Percentiles rank a stretch among this genome's conserved stretches.
phyloP scores from a whole-genome alignment of 2,329 filamentous ascomycete genomes.

The Colletotrichum shisoi region DNA sequence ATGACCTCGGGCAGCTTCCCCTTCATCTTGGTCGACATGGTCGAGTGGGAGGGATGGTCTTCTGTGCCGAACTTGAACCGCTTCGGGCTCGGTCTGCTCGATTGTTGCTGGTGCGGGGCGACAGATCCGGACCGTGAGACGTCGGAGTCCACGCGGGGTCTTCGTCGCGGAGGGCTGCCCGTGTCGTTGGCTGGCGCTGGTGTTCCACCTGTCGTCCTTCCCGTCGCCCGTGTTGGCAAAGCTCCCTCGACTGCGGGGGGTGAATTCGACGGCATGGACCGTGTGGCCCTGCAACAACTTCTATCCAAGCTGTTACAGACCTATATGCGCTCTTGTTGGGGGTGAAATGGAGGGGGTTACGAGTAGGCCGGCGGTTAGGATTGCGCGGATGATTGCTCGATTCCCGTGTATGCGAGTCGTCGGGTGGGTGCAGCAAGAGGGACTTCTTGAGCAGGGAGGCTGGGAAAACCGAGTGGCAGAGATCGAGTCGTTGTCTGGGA shows the following conservation, averaged over 20 bases:
- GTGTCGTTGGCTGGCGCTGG: slow-evolving; percentile 41
- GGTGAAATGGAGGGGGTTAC: neutral
- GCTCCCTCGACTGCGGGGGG: slow-evolving; percentile 39
- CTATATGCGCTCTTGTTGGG: slow-evolving; percentile 27
- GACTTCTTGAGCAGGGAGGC: slow-evolving; percentile 11
- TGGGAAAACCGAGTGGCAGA: neutral
- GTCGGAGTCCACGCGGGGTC: slow-evolving; percentile 50
- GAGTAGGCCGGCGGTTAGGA: neutral
- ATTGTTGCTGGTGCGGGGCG: slow-evolving; percentile 38
- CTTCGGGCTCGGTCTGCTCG: slow-evolving; percentile 37
- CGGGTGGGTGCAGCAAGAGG: slow-evolving; percentile 20
- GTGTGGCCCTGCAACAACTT: slow-evolving; percentile 40
- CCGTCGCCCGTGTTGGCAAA: slow-evolving; percentile 39
- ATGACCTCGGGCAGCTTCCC: slow-evolving; percentile 53
- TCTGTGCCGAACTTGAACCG: slow-evolving; percentile 37
- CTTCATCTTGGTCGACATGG: slow-evolving; percentile 47
- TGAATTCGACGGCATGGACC: slow-evolving; percentile 40
- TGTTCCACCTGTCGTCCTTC: slow-evolving; percentile 33
- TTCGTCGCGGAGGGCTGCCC: slow-evolving; percentile 50
- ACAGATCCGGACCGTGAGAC: slow-evolving; percentile 44
- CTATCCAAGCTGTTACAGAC: slow-evolving; percentile 38
- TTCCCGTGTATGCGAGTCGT: neutral
- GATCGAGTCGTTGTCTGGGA: slow-evolving; percentile 18
- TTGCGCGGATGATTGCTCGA: neutral
- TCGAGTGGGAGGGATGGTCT: slow-evolving; percentile 18